phyloP scores from a whole-genome alignment of 2,329 filamentous ascomycete genomes.

The Zarea fungicola region DNA sequence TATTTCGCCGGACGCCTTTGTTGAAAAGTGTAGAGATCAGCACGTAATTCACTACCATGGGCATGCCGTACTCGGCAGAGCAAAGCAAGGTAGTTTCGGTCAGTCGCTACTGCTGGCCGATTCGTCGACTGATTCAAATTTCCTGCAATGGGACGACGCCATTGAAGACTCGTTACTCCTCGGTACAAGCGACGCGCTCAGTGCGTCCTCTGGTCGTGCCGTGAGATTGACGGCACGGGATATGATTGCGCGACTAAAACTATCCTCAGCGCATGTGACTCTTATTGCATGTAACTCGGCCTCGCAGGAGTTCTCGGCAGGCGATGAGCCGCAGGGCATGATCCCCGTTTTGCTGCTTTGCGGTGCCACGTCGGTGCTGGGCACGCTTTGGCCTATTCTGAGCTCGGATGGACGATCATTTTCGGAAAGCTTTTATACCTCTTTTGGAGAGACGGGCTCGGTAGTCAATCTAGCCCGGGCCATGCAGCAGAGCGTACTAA shows the following conservation, averaged over 20 bases:
- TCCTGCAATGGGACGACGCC: slow-evolving; percentile 3
- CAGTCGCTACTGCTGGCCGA: not conserved
- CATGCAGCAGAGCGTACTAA: not conserved
- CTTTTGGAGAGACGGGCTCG: not conserved
- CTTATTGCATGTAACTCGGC: slow-evolving; percentile 7
- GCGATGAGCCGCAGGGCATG: slow-evolving; percentile 9
- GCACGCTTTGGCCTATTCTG: slow-evolving; percentile 5
- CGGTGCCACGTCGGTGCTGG: slow-evolving; percentile 5
- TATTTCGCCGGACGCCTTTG: not conserved
- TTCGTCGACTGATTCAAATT: not conserved
- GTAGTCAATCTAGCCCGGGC: slow-evolving; percentile 3
- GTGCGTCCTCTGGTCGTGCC: not conserved
- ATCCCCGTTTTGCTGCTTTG: slow-evolving; percentile 4
- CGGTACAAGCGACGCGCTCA: not conserved
- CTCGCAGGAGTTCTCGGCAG: slow-evolving; percentile 2
- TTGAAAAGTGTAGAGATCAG: not conserved
- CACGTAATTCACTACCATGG: slow-evolving; percentile 8
- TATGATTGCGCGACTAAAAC: not conserved
- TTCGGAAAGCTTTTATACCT: not conserved
- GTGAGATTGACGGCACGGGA: not conserved
- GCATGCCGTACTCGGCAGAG: not conserved
- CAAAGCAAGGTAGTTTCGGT: not conserved
- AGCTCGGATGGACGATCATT: not conserved
- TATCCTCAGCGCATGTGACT: not conserved
- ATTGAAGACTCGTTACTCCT: slow-evolving; percentile 1